Conservation (phyloP, 1,284 basidiomycete species). For the Marasmius sp. region DNA sequence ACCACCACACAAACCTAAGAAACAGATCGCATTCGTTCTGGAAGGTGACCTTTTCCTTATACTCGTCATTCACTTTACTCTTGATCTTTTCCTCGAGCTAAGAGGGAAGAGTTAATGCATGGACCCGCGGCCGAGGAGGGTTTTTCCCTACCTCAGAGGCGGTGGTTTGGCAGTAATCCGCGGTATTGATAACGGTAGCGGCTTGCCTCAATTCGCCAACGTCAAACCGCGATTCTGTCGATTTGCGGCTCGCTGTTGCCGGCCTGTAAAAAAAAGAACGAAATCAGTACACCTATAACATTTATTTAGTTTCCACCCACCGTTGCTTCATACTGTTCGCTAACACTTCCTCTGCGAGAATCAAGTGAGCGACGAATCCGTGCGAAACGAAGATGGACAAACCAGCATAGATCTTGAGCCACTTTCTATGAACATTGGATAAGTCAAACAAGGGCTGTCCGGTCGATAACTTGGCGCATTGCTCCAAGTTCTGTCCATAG, state of each 20-base stretch:
- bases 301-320: background rate
- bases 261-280: constrained; percentile 23
- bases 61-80: constrained; percentile 76
- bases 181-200: constrained; percentile 91
- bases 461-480: constrained; percentile 86
- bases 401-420: constrained; percentile 94
- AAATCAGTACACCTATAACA: constrained; percentile 27
- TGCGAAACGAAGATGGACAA: constrained; percentile 19
- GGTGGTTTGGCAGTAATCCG: constrained; percentile 95
- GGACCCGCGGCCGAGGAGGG: background rate
- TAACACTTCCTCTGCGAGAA: constrained; percentile 75
- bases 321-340: constrained; percentile 71
- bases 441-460: constrained; percentile 82
- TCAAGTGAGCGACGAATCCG: background rate
- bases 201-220: constrained; percentile 74
- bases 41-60: constrained; percentile 78
- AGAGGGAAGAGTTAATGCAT: constrained; percentile 2
- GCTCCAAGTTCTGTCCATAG: constrained; percentile 93
- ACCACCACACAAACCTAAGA: constrained; percentile 57
- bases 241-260: constrained; percentile 49
- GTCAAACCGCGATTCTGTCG: constrained; percentile 78
- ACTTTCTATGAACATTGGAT: constrained; percentile 83
- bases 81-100: constrained; percentile 92
- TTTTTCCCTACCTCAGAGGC: constrained; percentile 66
- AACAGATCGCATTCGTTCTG: constrained; percentile 89